Evolutionary conservation across 2,329 filamentous ascomycete genomes (phyloP).

Genomic region (Verticillium nonalfalfae): DNA sequence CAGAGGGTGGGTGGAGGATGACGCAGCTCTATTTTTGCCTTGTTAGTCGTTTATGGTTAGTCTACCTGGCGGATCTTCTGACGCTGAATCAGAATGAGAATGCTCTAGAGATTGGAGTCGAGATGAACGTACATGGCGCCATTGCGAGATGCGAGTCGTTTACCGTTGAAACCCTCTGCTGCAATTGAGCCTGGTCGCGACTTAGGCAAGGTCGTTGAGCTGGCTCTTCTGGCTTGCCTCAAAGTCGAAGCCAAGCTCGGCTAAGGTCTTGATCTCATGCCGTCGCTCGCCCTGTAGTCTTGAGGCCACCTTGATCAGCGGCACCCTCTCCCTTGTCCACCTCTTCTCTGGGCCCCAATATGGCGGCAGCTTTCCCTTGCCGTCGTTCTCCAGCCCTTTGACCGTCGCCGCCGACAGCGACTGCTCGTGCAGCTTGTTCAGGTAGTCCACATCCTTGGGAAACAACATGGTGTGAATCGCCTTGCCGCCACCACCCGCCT

Average conservation of each 20-base stretch:
- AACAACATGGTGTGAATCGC: constrained; percentile 34
- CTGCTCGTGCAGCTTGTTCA: constrained; percentile 50
- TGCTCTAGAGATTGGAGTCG: neutral
- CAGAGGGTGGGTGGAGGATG: neutral
- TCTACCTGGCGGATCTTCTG: too few relatives aligned
- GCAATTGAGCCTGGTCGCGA: too few relatives aligned
- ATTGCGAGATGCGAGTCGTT: too few relatives aligned
- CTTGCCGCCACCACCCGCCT: constrained; percentile 33
- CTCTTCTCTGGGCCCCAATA: constrained; percentile 31
- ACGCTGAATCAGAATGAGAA: neutral
- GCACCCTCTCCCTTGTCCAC: constrained; percentile 31
- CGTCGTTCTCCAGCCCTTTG: constrained; percentile 25
- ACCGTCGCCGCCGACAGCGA: constrained; percentile 27
- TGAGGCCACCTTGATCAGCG: constrained; percentile 32
- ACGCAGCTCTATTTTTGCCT: neutral
- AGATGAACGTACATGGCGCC: too few relatives aligned
- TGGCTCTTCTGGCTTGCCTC: constrained; percentile 16
- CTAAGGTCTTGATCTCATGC: constrained; percentile 23
- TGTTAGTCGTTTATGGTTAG: neutral
- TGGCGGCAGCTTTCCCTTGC: constrained; percentile 27
- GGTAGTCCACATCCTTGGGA: constrained; percentile 52
- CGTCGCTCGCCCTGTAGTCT: constrained; percentile 26
- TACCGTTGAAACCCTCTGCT: too few relatives aligned
- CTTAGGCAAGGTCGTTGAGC: too few relatives aligned
- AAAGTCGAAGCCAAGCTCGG: constrained; percentile 44